Conservation (phyloP, 257 asterid genomes). For the Salvia rosmarinus region DNA sequence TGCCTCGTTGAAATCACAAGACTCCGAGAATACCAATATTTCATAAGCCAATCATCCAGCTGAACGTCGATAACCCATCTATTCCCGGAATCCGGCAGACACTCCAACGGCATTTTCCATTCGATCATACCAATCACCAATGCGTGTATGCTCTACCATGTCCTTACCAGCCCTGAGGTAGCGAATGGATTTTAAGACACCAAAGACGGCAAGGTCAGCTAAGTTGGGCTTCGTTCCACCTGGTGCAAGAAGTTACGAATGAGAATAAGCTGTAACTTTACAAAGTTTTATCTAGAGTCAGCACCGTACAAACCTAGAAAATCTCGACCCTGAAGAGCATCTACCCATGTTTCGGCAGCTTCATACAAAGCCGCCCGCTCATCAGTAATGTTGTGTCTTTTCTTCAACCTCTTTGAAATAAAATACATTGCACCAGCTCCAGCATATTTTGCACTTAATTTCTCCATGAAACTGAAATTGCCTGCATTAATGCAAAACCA, state of each 20-base stretch:
- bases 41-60: not conserved
- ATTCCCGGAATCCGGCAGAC: slow-evolving; percentile 58
- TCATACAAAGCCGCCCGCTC: slow-evolving; percentile 86
- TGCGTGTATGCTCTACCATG: slow-evolving; percentile 89
- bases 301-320: slow-evolving; percentile 64
- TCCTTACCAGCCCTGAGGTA: slow-evolving; percentile 84
- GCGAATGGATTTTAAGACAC: slow-evolving; percentile 92
- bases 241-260: slow-evolving; percentile 30
- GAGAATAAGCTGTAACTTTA: slow-evolving; percentile 23
- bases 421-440: slow-evolving; percentile 95
- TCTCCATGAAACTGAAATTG: slow-evolving; percentile 82
- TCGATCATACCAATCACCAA: slow-evolving; percentile 83
- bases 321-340: slow-evolving; percentile 76
- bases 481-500: slow-evolving; percentile 53
- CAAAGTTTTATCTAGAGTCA: not conserved
- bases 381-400: slow-evolving; percentile 79
- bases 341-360: slow-evolving; percentile 96
- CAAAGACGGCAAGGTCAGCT: slow-evolving; percentile 90
- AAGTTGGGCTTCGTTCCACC: slow-evolving; percentile 88
- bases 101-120: slow-evolving; percentile 79
- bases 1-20: not conserved
- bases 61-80: slow-evolving; percentile 11
- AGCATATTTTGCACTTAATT: slow-evolving; percentile 75
- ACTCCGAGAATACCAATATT: not conserved
- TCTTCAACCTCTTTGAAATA: slow-evolving; percentile 80